Percentiles rank a stretch among this genome's conserved stretches.
These are phyloP conservation scores for Daldinia grandis DNA, from an alignment of 495 filamentous ascomycete species.

Conservation along the genomic window DNA sequence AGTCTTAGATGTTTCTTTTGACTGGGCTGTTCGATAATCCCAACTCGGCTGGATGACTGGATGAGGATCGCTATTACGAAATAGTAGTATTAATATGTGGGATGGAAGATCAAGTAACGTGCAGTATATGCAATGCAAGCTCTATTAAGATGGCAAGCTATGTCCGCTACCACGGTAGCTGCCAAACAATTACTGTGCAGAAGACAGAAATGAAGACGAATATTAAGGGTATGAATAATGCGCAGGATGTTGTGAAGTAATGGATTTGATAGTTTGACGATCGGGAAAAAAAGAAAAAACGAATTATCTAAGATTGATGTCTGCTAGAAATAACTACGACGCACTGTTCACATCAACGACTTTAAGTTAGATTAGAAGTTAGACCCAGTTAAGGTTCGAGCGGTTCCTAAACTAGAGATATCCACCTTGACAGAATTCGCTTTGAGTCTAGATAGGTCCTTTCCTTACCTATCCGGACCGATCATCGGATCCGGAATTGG, in stretches of 20 bases:
- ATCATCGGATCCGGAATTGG: conserved; percentile 37
- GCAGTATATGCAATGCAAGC: conserved; percentile 38
- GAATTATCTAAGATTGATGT: conserved; percentile 35
- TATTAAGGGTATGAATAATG: not conserved
- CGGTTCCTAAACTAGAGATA: conserved; percentile 10
- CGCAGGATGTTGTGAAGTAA: conserved; percentile 7
- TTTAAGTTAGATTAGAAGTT: not conserved
- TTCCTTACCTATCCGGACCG: conserved; percentile 20
- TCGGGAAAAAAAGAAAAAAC: conserved; percentile 10
- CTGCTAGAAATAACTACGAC: conserved; percentile 13
- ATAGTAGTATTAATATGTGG: conserved; percentile 40
- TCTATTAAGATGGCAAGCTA: conserved; percentile 15
- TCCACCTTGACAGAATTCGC: not conserved
- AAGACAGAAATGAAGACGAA: not conserved
- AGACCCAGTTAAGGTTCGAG: conserved; percentile 18
- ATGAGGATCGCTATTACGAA: conserved; percentile 24
- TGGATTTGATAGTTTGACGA: conserved; percentile 3
- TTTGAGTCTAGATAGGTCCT: not conserved
- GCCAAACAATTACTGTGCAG: conserved; percentile 5
- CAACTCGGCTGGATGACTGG: conserved; percentile 21
- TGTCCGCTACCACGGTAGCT: conserved; percentile 21
- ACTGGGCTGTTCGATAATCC: conserved; percentile 30
- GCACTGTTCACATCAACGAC: conserved; percentile 29
- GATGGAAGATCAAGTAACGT: conserved; percentile 37
- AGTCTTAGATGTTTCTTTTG: conserved; percentile 29